These are phyloP conservation scores for Pyrrhoderma lamaoense DNA, from an alignment of 1,284 basidiomycete species.

Conservation along the genomic window DNA sequence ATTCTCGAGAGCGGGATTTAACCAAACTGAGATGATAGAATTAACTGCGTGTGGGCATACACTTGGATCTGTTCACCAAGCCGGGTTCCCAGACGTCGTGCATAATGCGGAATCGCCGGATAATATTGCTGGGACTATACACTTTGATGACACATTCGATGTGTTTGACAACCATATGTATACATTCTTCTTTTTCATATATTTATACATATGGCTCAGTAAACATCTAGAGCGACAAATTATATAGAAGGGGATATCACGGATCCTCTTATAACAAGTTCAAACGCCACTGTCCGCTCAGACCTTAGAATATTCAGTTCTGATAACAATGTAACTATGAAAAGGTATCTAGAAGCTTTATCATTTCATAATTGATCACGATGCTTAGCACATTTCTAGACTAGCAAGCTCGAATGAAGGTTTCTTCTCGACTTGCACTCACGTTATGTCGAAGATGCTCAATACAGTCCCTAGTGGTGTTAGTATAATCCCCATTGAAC, in stretches of 20 bases:
- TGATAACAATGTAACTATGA: conserved; percentile 25
- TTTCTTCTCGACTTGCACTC: conserved; percentile 20
- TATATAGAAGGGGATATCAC: conserved; percentile 20
- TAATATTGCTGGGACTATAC: conserved; percentile 10
- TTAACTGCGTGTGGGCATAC: conserved; percentile 27
- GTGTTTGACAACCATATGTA: conserved; percentile 21
- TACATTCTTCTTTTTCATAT: background rate
- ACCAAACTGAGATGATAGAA: conserved; percentile 23
- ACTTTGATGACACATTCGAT: conserved; percentile 19
- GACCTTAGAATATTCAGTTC: conserved; percentile 22
- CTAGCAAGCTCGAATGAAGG: conserved; percentile 11
- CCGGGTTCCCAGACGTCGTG: conserved; percentile 25
- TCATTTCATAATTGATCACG: too few species aligned
- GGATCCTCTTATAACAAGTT: conserved; percentile 21
- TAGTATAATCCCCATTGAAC: conserved; percentile 20
- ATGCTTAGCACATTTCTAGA: background rate
- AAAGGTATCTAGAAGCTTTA: too few species aligned
- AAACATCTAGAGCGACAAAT: conserved; percentile 18
- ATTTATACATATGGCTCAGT: background rate
- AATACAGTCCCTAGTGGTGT: conserved; percentile 24
- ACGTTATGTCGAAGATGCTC: conserved; percentile 24
- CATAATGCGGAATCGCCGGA: conserved; percentile 6
- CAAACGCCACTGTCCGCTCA: conserved; percentile 20
- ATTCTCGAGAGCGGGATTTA: conserved; percentile 25
- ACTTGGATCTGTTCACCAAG: conserved; percentile 24